These are phyloP conservation scores for Sugiyamaella qingdaonensis DNA, from an alignment of 805 yeast genomes.

Conservation along the genomic window DNA sequence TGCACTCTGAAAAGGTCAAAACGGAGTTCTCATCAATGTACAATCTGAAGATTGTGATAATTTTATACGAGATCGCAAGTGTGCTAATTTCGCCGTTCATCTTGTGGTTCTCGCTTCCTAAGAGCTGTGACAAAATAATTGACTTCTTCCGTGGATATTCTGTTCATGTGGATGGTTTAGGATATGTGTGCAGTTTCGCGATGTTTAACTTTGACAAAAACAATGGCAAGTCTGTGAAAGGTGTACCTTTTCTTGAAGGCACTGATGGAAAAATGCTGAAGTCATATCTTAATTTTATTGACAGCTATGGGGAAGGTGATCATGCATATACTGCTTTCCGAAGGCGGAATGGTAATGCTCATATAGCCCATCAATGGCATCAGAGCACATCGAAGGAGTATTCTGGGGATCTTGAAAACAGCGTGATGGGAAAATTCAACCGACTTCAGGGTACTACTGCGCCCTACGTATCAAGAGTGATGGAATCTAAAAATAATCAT, in stretches of 20 bases:
- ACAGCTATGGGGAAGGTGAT: conserved; percentile 57
- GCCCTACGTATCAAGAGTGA: neutral
- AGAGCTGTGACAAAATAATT: conserved; percentile 65
- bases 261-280: conserved; percentile 87
- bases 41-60: conserved; percentile 64
- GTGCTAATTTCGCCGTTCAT: conserved; percentile 82
- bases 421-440: conserved; percentile 32
- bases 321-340: neutral
- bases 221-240: conserved; percentile 16
- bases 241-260: neutral
- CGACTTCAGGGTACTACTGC: conserved; percentile 16
- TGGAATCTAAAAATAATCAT: neutral
- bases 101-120: conserved; percentile 79
- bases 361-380: neutral
- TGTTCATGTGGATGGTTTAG: conserved; percentile 89
- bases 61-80: conserved; percentile 76
- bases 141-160: conserved; percentile 90
- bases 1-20: conserved; percentile 85
- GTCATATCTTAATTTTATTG: conserved; percentile 81
- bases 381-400: neutral
- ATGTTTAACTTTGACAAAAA: conserved; percentile 77
- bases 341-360: neutral
- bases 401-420: conserved; percentile 22
- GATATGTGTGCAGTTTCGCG: conserved; percentile 91
- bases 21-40: conserved; percentile 75